A percentile compares a stretch with the other conserved stretches of the same genome.
Conservation (phyloP, 495 filamentous ascomycete genomes). For the Penicillium pancosmium region DNA sequence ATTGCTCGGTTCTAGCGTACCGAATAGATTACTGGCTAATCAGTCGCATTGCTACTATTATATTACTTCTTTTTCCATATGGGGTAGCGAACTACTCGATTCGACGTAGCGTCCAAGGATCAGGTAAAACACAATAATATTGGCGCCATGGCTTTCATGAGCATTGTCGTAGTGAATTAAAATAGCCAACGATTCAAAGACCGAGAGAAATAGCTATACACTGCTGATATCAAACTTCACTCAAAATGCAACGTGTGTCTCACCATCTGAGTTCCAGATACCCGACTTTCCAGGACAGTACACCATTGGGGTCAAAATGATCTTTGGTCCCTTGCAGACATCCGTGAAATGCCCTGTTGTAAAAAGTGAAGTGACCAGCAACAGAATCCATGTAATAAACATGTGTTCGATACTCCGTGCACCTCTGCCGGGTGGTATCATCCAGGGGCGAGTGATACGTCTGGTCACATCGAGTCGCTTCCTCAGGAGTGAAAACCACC, state of each 20-base stretch:
- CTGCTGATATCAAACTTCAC: too few relatives aligned
- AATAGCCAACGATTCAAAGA: too few relatives aligned
- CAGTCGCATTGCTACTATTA: conserved; percentile 3
- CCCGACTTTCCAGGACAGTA: conserved; percentile 14
- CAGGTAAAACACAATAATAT: too few relatives aligned
- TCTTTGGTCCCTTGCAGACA: conserved; percentile 2
- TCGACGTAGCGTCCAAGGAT: too few relatives aligned
- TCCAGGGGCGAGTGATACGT: background rate
- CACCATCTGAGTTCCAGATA: background rate
- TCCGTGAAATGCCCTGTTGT: background rate
- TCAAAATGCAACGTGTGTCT: too few relatives aligned
- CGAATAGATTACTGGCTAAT: conserved; percentile 22
- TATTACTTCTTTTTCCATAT: background rate
- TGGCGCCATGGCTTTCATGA: too few relatives aligned
- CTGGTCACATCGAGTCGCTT: background rate
- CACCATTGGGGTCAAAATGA: conserved; percentile 10
- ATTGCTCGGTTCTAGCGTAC: conserved; percentile 18
- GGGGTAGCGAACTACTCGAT: too few relatives aligned
- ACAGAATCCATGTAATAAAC: conserved; percentile 15
- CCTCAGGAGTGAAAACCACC: conserved; percentile 5
- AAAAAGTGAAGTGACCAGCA: conserved; percentile 11
- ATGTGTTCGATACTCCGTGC: conserved; percentile 16
- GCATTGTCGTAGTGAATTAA: too few relatives aligned
- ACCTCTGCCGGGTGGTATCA: conserved; percentile 5
- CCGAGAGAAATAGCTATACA: too few relatives aligned